Evolutionary conservation across 1,284 basidiomycete species (phyloP), one percentile per base, ranked within the genome.

Genomic region (Fomitopsis schrenkii): DNA sequence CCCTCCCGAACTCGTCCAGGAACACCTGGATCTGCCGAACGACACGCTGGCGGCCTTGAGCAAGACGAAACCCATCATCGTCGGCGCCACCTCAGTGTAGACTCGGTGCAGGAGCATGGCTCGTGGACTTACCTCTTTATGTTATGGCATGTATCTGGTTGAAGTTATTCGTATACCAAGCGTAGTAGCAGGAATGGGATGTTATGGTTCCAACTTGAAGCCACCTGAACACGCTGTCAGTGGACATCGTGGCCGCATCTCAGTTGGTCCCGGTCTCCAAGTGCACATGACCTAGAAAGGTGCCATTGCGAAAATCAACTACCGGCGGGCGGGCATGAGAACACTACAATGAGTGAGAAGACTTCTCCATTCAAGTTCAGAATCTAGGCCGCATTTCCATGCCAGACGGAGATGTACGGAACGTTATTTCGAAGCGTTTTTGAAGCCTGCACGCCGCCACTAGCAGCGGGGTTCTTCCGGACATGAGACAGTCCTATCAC

Each of bases 1-100:
- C 1, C 87, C 87, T 3, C 83, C 85, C 1, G 79, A 77, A n/a
- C 70, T 88, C 44, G 86, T 88, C 22, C 83, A 88, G 67, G 84
- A 82, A 0, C 85, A 87, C 67, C 74, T 87, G 40, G 79, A 80
- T 28, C 72, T 87, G 35, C 76, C 77, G 38, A 79, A 84, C 64
- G 81, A 79, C 12, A 81, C 81, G 3, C 79, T 87, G 57, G 72
- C 76, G 14, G 70, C 77, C 44, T 71, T 87, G 15, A 79, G 75
- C 53, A 87, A 86, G 76, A 81, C 76, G 3, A 86, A 87, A 69
- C 76, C 74, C 15, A 73, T 77, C 9, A 81, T 87, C 9, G 75
- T 86, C 10, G 68, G 67, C 2, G 64, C 66, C 28, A 41, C 50
- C 12, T 12, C 52, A 38, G 52, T 54, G 7, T 54, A 36, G 38